phyloP scores from a whole-genome alignment of 2,329 filamentous ascomycete species.

The Aspergillus sp. region DNA sequence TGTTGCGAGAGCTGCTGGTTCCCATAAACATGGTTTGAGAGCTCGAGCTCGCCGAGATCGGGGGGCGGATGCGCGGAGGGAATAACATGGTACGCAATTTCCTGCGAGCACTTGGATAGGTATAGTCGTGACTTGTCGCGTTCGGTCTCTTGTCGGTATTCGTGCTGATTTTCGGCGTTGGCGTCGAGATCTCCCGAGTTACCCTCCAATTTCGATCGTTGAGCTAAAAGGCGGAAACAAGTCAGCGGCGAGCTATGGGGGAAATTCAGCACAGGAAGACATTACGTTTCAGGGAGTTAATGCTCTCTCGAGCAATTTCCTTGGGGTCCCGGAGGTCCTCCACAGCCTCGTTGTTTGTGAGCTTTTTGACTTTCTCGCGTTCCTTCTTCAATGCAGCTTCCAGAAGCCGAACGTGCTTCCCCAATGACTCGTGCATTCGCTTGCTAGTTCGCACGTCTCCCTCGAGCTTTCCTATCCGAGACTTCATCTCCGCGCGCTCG shows the following conservation, averaged over 20 bases:
- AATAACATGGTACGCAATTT: conserved; percentile 67
- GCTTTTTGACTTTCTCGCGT: conserved; percentile 64
- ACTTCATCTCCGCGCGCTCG: conserved; percentile 98
- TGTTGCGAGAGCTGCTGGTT: conserved; percentile 54
- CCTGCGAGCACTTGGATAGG: conserved; percentile 65
- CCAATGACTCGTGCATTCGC: conserved; percentile 82
- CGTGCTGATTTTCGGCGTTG: conserved; percentile 43
- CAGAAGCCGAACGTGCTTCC: conserved; percentile 85
- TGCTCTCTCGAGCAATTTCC: conserved; percentile 47
- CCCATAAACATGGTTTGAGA: conserved; percentile 46
- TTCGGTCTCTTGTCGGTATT: conserved; percentile 57
- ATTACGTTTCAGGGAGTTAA: conserved; percentile 34
- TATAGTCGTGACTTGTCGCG: conserved; percentile 64
- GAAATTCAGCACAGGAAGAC: not conserved
- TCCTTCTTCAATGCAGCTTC: conserved; percentile 86
- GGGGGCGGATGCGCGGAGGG: conserved; percentile 63
- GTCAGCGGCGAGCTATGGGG: conserved; percentile 2
- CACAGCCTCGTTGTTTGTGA: conserved; percentile 52
- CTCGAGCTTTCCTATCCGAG: conserved; percentile 90
- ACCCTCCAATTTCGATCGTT: conserved; percentile 41
- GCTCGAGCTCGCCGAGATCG: conserved; percentile 47
- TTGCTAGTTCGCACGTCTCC: conserved; percentile 85
- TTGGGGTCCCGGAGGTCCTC: conserved; percentile 47
- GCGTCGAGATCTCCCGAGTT: conserved; percentile 51
- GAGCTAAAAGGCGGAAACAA: conserved; percentile 29